Conservation (phyloP, 2,329 filamentous ascomycete species). For the Penicillium rolfsii region DNA sequence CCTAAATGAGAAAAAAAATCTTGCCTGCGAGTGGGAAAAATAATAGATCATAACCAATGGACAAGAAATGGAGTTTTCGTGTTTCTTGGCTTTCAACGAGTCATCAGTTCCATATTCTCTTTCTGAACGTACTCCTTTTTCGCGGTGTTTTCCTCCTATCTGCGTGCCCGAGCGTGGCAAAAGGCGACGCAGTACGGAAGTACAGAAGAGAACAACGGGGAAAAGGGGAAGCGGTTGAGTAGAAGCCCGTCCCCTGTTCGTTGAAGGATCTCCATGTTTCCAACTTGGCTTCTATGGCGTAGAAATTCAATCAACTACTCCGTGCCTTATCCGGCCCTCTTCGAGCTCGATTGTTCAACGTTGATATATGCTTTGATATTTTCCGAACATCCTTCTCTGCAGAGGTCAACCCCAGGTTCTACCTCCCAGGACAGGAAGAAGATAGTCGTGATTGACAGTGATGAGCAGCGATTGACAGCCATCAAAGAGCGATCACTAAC, state of each 20-base stretch:
- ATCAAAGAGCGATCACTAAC: slow-evolving; percentile 29
- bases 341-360: background rate
- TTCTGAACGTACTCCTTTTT: background rate
- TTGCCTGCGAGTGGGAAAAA: background rate
- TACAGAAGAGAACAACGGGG: background rate
- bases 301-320: background rate
- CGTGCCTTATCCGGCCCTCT: background rate
- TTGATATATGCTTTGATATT: slow-evolving; percentile 3
- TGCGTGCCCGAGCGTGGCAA: background rate
- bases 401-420: slow-evolving; percentile 14
- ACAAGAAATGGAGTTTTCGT: background rate
- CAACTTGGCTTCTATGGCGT: background rate
- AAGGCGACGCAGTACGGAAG: background rate
- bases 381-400: slow-evolving; percentile 10
- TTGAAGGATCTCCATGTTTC: background rate
- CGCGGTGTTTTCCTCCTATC: background rate
- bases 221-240: background rate
- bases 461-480: slow-evolving; percentile 16
- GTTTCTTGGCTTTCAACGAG: background rate
- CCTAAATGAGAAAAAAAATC: background rate
- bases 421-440: slow-evolving; percentile 18
- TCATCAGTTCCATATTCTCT: background rate
- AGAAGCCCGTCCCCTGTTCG: background rate
- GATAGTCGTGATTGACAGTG: slow-evolving; percentile 31
- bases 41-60: background rate